Evolutionary conservation across 2,329 filamentous ascomycete genomes (phyloP).

Genomic region (Aspergillus jensenii): DNA sequence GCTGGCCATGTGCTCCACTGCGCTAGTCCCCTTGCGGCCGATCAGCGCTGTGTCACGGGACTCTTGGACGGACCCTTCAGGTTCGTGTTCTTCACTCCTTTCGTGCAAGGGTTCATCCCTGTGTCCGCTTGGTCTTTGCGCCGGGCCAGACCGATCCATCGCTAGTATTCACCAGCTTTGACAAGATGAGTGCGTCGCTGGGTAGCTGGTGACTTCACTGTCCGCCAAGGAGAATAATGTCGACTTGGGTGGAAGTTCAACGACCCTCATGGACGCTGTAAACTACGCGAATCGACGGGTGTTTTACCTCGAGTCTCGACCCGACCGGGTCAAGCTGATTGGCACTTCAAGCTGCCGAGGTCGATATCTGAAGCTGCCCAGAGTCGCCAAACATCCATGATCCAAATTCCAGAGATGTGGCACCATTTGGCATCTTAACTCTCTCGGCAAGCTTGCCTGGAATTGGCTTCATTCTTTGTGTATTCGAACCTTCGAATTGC

Average conservation of each 20-base stretch:
- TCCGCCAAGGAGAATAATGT: too few relatives aligned
- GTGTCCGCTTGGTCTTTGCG: background rate
- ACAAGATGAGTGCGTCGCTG: too few relatives aligned
- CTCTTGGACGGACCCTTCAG: constrained; percentile 13
- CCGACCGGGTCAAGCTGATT: too few relatives aligned
- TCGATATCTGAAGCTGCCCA: too few relatives aligned
- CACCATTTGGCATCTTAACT: background rate
- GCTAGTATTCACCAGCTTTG: background rate
- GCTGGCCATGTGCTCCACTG: constrained; percentile 1
- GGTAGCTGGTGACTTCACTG: too few relatives aligned
- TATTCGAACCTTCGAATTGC: background rate
- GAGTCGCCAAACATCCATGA: background rate
- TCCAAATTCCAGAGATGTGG: background rate
- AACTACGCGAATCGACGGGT: too few relatives aligned
- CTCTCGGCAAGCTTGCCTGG: background rate
- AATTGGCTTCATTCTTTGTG: background rate
- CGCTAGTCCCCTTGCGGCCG: constrained; percentile 22
- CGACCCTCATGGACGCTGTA: too few relatives aligned
- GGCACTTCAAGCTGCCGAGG: too few relatives aligned
- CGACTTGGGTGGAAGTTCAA: too few relatives aligned
- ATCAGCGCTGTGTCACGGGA: constrained; percentile 6
- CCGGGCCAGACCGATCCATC: constrained; percentile 16
- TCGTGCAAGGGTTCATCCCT: background rate
- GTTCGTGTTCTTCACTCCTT: background rate
- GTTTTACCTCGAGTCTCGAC: too few relatives aligned